phyloP scores from a whole-genome alignment of 1,284 basidiomycete genomes.

The Fistulinella cinereoalba region DNA sequence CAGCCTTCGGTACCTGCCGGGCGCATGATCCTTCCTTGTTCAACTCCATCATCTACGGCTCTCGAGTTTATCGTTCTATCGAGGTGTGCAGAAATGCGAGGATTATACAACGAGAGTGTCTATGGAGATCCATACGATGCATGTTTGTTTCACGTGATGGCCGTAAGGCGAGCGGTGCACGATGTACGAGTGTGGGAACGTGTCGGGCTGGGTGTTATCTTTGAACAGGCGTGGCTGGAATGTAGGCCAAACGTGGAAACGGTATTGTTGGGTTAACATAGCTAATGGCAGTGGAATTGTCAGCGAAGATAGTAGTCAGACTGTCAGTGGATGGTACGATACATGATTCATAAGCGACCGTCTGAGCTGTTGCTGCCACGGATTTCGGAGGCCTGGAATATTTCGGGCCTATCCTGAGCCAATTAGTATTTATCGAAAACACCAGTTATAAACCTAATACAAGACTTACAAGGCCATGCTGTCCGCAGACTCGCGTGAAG shows the following conservation, averaged over 20 bases:
- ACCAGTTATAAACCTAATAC: too few relatives aligned
- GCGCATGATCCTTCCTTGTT: conserved; percentile 17
- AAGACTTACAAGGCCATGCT: too few relatives aligned
- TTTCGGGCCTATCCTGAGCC: too few relatives aligned
- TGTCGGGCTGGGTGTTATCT: conserved; percentile 12
- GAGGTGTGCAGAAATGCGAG: conserved; percentile 1
- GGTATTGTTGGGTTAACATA: not conserved
- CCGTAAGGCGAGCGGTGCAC: conserved; percentile 2
- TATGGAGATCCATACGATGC: conserved; percentile 13
- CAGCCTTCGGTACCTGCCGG: conserved; percentile 4
- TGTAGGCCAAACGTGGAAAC: conserved; percentile 1
- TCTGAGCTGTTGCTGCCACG: conserved; percentile 30
- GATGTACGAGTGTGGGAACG: conserved; percentile 12
- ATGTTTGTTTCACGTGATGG: conserved; percentile 26
- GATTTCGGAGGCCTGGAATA: too few relatives aligned
- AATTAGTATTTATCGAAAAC: too few relatives aligned
- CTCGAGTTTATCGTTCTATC: conserved; percentile 23
- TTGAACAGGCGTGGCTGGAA: conserved; percentile 14
- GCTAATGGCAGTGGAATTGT: too few relatives aligned
- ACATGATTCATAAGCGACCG: conserved; percentile 40
- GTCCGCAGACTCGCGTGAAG: too few relatives aligned
- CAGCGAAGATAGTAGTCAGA: too few relatives aligned
- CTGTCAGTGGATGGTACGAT: conserved; percentile 19
- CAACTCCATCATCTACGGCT: conserved; percentile 6
- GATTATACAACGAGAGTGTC: conserved; percentile 12